Evolutionary conservation across 345 rosid genomes (phyloP).

Genomic region (Mallotus nudiflorus): DNA sequence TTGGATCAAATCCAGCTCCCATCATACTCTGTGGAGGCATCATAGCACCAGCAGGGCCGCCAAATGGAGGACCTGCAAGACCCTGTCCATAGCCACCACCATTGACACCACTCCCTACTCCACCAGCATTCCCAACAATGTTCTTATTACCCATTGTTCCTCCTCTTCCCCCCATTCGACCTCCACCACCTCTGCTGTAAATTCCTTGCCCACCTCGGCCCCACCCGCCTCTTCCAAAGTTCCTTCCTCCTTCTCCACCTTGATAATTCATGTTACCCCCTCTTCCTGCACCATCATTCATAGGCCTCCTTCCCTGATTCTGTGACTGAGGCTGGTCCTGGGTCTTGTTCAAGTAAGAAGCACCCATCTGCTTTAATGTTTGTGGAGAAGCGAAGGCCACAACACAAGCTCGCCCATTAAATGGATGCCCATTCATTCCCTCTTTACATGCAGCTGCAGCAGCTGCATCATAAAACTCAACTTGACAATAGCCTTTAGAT

Average conservation of each 20-base stretch:
- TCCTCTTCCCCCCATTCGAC: conserved; percentile 72
- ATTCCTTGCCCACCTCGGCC: conserved; percentile 71
- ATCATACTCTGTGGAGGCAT: conserved; percentile 82
- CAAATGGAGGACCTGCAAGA: conserved; percentile 64
- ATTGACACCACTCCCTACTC: conserved; percentile 43
- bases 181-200: conserved; percentile 59
- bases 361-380: conserved; percentile 81
- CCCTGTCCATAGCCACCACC: conserved; percentile 77
- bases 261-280: conserved; percentile 70
- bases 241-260: conserved; percentile 72
- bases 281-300: conserved; percentile 63
- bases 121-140: conserved; percentile 46
- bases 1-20: conserved; percentile 79
- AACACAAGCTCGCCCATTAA: conserved; percentile 81
- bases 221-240: conserved; percentile 73
- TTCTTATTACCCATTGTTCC: conserved; percentile 47
- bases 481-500: conserved; percentile 90
- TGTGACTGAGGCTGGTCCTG: conserved; percentile 70
- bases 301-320: conserved; percentile 62
- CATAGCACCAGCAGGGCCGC: conserved; percentile 63
- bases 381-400: conserved; percentile 87
- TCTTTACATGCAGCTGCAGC: conserved; percentile 81
- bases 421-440: conserved; percentile 69
- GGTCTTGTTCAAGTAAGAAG: conserved; percentile 57
- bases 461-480: conserved; percentile 67